Conservation (phyloP, 1,284 basidiomycete species). For the Tremellales sp. region DNA sequence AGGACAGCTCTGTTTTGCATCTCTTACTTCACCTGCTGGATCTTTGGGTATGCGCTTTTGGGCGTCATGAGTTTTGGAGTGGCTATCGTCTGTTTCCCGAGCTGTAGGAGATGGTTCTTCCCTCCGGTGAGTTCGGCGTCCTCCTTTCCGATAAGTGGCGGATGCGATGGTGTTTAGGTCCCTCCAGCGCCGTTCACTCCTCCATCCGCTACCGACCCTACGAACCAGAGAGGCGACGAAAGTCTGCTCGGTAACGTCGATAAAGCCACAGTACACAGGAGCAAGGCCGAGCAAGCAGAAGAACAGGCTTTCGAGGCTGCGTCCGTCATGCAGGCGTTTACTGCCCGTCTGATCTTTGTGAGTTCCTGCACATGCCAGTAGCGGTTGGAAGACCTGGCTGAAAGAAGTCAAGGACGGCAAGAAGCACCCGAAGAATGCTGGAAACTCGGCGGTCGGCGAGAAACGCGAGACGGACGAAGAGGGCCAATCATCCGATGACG, state of each 20-base stretch:
- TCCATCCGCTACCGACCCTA: slow-evolving; percentile 49
- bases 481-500: slow-evolving; percentile 9
- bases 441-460: slow-evolving; percentile 46
- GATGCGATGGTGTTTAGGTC: slow-evolving; percentile 24
- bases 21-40: slow-evolving; percentile 53
- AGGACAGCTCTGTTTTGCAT: slow-evolving; percentile 51
- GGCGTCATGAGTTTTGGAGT: slow-evolving; percentile 47
- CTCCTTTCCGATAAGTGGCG: not conserved
- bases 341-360: slow-evolving; percentile 40
- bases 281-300: slow-evolving; percentile 49
- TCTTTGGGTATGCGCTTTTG: slow-evolving; percentile 49
- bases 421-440: slow-evolving; percentile 39
- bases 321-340: slow-evolving; percentile 44
- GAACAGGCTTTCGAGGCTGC: slow-evolving; percentile 51
- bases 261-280: slow-evolving; percentile 42
- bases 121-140: slow-evolving; percentile 46
- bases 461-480: slow-evolving; percentile 36
- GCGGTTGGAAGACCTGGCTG: not conserved
- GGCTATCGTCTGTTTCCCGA: slow-evolving; percentile 52
- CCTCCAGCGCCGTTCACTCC: slow-evolving; percentile 44
- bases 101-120: slow-evolving; percentile 52
- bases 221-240: slow-evolving; percentile 48
- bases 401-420: slow-evolving; percentile 24
- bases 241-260: slow-evolving; percentile 46
- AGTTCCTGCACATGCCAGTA: too few species aligned